Evolutionary conservation across 2,329 filamentous ascomycete species (phyloP).

Genomic region (Zymoseptoria ardabiliae): DNA sequence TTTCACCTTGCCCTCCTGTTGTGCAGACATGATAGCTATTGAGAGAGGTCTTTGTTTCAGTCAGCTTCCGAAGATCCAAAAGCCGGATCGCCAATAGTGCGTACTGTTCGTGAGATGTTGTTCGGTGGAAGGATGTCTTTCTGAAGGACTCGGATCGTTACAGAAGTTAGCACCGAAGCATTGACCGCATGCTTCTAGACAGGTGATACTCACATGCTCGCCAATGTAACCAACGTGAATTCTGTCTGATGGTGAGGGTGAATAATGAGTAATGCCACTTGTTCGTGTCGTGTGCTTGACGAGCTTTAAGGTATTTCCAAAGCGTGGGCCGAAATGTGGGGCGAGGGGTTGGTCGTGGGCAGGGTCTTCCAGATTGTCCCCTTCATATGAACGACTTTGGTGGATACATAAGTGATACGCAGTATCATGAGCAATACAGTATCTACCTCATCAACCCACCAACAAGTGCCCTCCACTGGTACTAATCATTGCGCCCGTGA

Average conservation of each 20-base stretch:
- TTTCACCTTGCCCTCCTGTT: constrained; percentile 74
- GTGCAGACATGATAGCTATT: constrained; percentile 19
- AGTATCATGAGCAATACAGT: too few relatives aligned
- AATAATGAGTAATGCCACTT: not conserved
- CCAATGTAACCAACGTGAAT: not conserved
- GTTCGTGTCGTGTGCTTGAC: too few relatives aligned
- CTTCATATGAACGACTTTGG: too few relatives aligned
- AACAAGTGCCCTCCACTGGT: constrained; percentile 28
- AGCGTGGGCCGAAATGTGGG: too few relatives aligned
- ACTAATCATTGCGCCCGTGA: constrained; percentile 38
- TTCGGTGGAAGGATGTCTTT: not conserved
- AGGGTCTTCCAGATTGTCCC: too few relatives aligned
- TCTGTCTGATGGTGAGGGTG: not conserved
- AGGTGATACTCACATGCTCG: not conserved
- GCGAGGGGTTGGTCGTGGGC: too few relatives aligned
- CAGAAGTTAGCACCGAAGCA: not conserved
- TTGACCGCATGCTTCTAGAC: not conserved
- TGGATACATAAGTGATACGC: too few relatives aligned
- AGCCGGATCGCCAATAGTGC: not conserved
- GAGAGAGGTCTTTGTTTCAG: not conserved
- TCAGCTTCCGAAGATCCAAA: not conserved
- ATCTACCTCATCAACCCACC: constrained; percentile 5
- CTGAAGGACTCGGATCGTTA: not conserved
- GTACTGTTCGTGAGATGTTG: not conserved
- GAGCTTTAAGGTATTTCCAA: too few relatives aligned